Evolutionary conservation across 352 stramenopile genomes (phyloP).

Genomic region (Lagenidium sp.): DNA sequence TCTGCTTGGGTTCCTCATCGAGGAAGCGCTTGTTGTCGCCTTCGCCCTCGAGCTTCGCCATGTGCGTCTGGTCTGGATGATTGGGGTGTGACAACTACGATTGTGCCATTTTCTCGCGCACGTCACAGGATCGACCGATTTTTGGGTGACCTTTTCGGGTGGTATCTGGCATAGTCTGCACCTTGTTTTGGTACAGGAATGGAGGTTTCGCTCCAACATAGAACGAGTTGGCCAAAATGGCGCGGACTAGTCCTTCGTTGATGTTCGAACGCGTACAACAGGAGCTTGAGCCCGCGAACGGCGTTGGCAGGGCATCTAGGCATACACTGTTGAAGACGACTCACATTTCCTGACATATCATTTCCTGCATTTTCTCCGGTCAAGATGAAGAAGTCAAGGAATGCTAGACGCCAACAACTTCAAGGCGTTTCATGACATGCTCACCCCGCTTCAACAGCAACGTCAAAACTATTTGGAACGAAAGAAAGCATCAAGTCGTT

Average conservation of each 20-base stretch:
- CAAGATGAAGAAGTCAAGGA: slow-evolving; percentile 51
- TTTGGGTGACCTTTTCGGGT: neutral
- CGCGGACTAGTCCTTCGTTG: no score
- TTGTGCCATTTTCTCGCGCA: neutral
- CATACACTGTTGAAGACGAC: no score
- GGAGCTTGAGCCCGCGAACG: no score
- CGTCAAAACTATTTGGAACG: slow-evolving; percentile 59
- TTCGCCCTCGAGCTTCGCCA: neutral
- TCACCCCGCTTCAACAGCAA: slow-evolving; percentile 69
- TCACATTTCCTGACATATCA: no score
- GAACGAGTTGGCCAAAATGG: neutral
- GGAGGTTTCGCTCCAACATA: neutral
- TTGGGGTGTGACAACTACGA: no score
- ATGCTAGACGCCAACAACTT: slow-evolving; percentile 40
- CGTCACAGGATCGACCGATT: neutral
- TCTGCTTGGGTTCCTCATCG: neutral
- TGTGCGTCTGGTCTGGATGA: neutral
- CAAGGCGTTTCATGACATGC: slow-evolving; percentile 53
- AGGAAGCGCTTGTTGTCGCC: neutral
- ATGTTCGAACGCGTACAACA: no score
- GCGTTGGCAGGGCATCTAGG: no score
- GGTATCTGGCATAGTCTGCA: neutral
- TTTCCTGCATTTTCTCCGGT: no score
- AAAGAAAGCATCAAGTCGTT: slow-evolving; percentile 47
- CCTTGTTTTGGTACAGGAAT: slow-evolving; percentile 1